Evolutionary conservation across 1,139 yeast species (phyloP), one percentile per base, ranked within the genome.

Genomic region (Geotrichum klebahnii): DNA sequence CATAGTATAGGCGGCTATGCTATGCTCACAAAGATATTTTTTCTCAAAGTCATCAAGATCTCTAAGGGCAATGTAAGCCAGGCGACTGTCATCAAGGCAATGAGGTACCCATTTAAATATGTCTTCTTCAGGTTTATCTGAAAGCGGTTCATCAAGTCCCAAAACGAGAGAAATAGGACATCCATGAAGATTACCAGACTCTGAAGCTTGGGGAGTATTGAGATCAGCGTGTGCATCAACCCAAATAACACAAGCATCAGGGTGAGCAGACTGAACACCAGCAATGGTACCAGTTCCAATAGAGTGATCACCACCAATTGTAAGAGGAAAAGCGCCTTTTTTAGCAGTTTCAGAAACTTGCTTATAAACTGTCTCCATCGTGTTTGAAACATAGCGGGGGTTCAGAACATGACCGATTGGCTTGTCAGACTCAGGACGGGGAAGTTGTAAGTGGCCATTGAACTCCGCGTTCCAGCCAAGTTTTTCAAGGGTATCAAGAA

Each of bases 181-280:
- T 2, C 98, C 98, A 67, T 92, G 98, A 60, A 92, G 75, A 68
- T 92, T 92, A 42, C 98, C 98, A 9, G 92, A 81, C 39, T 79
- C 84, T 4, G 97, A 82, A 12, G 90, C 81, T 44, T 74, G 75
- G n/a, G 96, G 89, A 1, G 97, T 84, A 73, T 92, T 92, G 64
- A 92, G 82, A 67, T 92, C 98, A 31, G 97, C 97, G 66, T 92
- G 98, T 1, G 98, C 98, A 69, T 92, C 98, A 59, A 92, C 84
- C 98, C 98, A 92, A 57, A 92, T 67, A 44, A 92, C 76, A 63
- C 96, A 88, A 26, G 96, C 89, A 58, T 89, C 87, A 19, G 97
- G 96, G 67, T 85, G 75, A 56, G 80, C 78, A 28, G 79, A 79
- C 59, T 88, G 76, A 43, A 90, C 85, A 10, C 95, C 98, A 35